phyloP scores from a whole-genome alignment of 2,329 filamentous ascomycete species.

The Didymella pinodella region DNA sequence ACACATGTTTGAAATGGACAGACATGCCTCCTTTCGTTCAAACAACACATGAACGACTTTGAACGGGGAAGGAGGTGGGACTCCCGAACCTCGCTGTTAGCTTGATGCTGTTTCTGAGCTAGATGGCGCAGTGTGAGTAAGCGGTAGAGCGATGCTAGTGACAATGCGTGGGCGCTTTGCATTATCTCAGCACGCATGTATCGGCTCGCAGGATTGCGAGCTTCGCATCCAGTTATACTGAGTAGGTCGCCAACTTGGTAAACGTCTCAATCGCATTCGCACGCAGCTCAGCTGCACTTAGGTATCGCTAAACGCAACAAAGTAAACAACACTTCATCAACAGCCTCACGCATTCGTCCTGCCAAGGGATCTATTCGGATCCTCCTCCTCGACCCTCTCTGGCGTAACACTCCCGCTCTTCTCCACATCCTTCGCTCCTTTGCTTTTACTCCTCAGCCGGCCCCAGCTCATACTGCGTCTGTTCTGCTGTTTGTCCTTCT shows the following conservation, averaged over 20 bases:
- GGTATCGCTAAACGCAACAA: not conserved
- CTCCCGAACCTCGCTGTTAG: no score
- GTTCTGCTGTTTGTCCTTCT: slow-evolving; percentile 30
- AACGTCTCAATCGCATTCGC: not conserved
- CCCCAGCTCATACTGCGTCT: slow-evolving; percentile 43
- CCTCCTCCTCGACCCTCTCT: slow-evolving; percentile 34
- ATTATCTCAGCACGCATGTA: no score
- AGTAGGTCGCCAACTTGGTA: not conserved
- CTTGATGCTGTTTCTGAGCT: no score
- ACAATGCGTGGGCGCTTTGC: no score
- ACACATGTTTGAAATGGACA: no score
- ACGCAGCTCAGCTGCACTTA: not conserved
- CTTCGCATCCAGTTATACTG: no score
- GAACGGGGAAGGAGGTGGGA: no score
- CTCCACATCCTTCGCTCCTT: slow-evolving; percentile 30
- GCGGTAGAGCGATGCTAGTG: no score
- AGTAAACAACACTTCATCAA: not conserved
- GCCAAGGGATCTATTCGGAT: slow-evolving; percentile 19
- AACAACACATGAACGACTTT: no score
- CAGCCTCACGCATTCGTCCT: slow-evolving; percentile 6
- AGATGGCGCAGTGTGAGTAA: no score
- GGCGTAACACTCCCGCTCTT: slow-evolving; percentile 29
- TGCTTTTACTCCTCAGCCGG: slow-evolving; percentile 36
- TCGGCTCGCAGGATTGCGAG: no score
- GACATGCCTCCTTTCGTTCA: no score